These are phyloP conservation scores for Schizochytrium sp. DNA, from an alignment of 108 stramenopile species.

Conservation along the genomic window DNA sequence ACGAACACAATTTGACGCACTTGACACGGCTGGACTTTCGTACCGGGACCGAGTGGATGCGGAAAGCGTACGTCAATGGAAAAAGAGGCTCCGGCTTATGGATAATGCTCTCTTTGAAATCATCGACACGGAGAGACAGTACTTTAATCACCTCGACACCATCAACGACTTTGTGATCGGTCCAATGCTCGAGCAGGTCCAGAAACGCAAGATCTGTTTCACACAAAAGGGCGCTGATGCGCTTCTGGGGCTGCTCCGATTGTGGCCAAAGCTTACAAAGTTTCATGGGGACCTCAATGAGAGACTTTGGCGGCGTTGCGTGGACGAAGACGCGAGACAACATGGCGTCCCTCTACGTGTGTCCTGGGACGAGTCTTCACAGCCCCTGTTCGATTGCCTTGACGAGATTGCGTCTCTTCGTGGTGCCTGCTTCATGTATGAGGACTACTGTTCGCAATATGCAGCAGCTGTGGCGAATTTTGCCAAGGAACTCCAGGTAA, in stretches of 20 bases:
- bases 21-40: background rate
- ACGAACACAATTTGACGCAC: background rate
- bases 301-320: background rate
- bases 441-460: background rate
- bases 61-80: background rate
- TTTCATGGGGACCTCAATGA: background rate
- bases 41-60: background rate
- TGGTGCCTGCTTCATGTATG: background rate
- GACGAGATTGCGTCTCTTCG: background rate
- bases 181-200: background rate
- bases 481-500: background rate
- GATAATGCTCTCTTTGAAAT: background rate
- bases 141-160: background rate
- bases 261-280: background rate
- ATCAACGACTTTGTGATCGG: background rate
- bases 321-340: background rate
- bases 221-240: background rate
- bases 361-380: background rate
- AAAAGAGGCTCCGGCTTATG: background rate
- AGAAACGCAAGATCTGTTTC: background rate
- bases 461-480: background rate
- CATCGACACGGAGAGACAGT: background rate
- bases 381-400: background rate
- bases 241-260: background rate
- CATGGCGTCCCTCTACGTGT: background rate